These are phyloP conservation scores for Yarrowia sp. DNA, from an alignment of 805 yeast species.

Conservation along the genomic window DNA sequence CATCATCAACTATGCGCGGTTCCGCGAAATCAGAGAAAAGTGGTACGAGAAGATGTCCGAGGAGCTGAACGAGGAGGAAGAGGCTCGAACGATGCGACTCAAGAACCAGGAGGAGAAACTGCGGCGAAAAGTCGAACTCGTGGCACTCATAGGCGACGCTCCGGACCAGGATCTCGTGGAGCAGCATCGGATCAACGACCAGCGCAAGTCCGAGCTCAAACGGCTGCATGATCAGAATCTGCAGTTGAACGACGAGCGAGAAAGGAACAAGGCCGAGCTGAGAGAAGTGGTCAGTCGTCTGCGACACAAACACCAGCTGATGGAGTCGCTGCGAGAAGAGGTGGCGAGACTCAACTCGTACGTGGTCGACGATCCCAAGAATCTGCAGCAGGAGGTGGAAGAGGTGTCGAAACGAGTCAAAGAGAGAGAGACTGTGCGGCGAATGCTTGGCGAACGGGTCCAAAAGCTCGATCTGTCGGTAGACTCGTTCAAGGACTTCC, in stretches of 20 bases:
- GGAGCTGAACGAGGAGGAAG: conserved; percentile 32
- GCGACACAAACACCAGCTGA: conserved; percentile 27
- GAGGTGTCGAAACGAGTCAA: conserved; percentile 10
- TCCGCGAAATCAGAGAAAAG: conserved; percentile 23
- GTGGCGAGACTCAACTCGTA: conserved; percentile 7
- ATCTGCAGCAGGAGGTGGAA: conserved; percentile 6
- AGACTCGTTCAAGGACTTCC: conserved; percentile 31
- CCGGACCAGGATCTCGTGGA: conserved; percentile 21
- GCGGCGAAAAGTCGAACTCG: conserved; percentile 12
- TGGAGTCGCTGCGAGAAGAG: conserved; percentile 24
- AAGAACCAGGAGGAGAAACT: conserved; percentile 25
- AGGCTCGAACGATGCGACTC: neutral
- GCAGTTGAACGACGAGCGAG: conserved; percentile 24
- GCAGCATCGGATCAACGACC: conserved; percentile 13
- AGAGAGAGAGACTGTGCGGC: conserved; percentile 1
- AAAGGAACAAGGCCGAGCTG: conserved; percentile 10
- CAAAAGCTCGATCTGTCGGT: conserved; percentile 31
- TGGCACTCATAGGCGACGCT: neutral
- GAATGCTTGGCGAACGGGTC: conserved; percentile 30
- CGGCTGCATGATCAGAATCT: conserved; percentile 15
- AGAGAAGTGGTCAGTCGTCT: conserved; percentile 8
- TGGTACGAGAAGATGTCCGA: conserved; percentile 36
- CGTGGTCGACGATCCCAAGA: conserved; percentile 27
- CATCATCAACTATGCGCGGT: conserved; percentile 35
- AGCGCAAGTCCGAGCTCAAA: conserved; percentile 8